Evolutionary conservation across 768 basidiomycete genomes (phyloP).

Genomic region (Boletus patriciae): DNA sequence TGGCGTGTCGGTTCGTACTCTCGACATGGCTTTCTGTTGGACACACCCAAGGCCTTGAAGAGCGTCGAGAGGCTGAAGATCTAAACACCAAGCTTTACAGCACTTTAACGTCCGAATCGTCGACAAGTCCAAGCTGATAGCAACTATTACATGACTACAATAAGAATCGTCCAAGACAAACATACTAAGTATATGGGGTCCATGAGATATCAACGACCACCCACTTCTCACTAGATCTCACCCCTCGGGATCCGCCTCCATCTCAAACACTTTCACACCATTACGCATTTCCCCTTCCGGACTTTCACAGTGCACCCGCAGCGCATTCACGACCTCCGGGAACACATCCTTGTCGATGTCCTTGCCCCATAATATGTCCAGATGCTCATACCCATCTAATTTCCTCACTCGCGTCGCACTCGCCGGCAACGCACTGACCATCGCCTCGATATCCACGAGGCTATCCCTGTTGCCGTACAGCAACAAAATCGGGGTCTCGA

Average conservation of each 20-base stretch:
- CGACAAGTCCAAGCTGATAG: neutral
- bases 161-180: neutral
- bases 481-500: conserved; percentile 74
- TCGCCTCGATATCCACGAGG: conserved; percentile 76
- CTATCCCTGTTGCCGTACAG: conserved; percentile 74
- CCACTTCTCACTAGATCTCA: conserved; percentile 4
- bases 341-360: conserved; percentile 73
- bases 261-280: conserved; percentile 24
- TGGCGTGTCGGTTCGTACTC: too few species aligned
- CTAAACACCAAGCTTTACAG: too few species aligned
- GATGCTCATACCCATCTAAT: conserved; percentile 67
- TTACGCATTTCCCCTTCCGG: conserved; percentile 2
- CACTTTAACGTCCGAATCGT: neutral
- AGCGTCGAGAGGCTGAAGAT: too few species aligned
- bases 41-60: too few species aligned
- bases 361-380: conserved; percentile 81
- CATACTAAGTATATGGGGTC: neutral
- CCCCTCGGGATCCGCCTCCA: conserved; percentile 2
- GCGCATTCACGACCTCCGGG: conserved; percentile 64
- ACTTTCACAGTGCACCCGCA: conserved; percentile 44
- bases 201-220: neutral
- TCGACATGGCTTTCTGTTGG: too few species aligned
- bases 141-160: neutral
- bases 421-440: conserved; percentile 68
- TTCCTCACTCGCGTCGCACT: conserved; percentile 53